phyloP scores from a whole-genome alignment of 2,329 filamentous ascomycete species.

The Sclerotiophoma versabilis region DNA sequence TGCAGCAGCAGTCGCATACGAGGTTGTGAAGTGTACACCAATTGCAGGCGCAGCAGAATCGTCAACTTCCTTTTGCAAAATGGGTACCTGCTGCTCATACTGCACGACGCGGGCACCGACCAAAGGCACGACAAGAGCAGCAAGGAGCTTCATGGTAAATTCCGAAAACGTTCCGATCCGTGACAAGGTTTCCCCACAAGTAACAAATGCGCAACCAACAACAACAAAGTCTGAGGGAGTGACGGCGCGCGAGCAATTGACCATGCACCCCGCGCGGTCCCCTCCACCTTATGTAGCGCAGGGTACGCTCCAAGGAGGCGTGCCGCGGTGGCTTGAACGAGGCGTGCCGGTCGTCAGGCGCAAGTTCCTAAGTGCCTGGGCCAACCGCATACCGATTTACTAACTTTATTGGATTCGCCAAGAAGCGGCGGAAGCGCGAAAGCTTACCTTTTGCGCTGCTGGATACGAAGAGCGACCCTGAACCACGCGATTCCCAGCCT shows the following conservation, averaged over 20 bases:
- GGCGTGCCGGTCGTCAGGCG: conserved; percentile 14
- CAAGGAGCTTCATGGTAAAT: conserved; percentile 15
- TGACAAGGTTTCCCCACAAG: conserved; percentile 6
- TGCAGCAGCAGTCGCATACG: conserved; percentile 34
- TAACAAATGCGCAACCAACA: neutral
- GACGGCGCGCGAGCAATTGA: neutral
- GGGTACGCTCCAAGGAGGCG: neutral
- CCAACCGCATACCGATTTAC: conserved; percentile 12
- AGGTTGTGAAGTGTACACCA: conserved; percentile 39
- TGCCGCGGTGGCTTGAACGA: conserved; percentile 17
- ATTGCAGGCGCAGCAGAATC: conserved; percentile 20
- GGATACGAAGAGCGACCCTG: neutral
- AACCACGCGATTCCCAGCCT: neutral
- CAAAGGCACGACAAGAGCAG: conserved; percentile 19
- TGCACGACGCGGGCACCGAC: conserved; percentile 14
- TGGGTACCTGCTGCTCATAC: conserved; percentile 4
- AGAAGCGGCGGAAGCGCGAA: conserved; percentile 8
- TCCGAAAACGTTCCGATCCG: neutral
- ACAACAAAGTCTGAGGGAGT: neutral
- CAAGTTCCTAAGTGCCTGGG: conserved; percentile 11
- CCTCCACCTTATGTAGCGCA: conserved; percentile 9
- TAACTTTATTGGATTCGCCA: conserved; percentile 8
- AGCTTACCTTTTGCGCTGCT: conserved; percentile 3
- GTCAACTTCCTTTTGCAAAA: conserved; percentile 4
- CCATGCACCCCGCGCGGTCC: conserved; percentile 14